Evolutionary conservation across 2,329 filamentous ascomycete species (phyloP).

Genomic region (Daldinia sp.): DNA sequence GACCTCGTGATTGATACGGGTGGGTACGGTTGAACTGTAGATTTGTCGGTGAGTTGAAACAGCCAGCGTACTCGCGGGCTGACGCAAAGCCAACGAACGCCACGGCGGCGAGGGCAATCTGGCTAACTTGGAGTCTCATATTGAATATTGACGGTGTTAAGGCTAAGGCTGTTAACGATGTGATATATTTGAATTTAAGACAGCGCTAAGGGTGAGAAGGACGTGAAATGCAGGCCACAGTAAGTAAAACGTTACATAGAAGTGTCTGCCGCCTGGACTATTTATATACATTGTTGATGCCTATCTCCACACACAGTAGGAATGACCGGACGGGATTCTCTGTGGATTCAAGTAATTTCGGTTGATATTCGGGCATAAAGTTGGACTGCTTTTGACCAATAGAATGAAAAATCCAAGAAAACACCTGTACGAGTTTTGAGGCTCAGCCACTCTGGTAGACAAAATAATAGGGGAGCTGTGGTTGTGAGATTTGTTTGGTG

Average conservation of each 20-base stretch:
- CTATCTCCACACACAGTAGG: background rate
- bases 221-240: too few species aligned
- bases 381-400: background rate
- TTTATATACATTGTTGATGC: too few species aligned
- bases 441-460: background rate
- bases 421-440: background rate
- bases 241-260: background rate
- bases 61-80: constrained; percentile 24
- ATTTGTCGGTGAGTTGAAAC: constrained; percentile 22
- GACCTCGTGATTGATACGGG: constrained; percentile 28
- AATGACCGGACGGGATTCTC: background rate
- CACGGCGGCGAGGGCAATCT: background rate
- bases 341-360: background rate
- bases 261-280: background rate
- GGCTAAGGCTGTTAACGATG: too few species aligned
- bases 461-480: background rate
- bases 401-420: background rate
- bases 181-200: background rate
- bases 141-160: background rate
- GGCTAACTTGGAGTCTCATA: constrained; percentile 9
- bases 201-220: too few species aligned
- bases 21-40: constrained; percentile 1
- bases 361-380: background rate
- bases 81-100: background rate
- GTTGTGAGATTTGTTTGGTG: background rate